Percentiles rank a stretch among this genome's conserved stretches.
Evolutionary conservation across 2,329 filamentous ascomycete genomes (phyloP).

Genomic region (Penicillium sp.): DNA sequence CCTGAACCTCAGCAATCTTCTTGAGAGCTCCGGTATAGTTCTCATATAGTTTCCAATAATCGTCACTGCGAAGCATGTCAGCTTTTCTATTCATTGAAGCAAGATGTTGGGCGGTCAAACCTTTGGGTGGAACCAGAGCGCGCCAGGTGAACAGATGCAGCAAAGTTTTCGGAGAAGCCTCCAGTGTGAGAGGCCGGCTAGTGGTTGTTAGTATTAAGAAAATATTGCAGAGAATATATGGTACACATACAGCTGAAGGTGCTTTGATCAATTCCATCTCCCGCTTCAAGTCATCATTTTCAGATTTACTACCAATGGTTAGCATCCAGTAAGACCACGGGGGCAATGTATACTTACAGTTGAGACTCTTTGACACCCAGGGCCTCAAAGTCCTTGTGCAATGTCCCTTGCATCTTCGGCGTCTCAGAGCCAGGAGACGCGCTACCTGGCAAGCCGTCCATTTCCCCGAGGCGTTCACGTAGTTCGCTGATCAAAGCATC

Average conservation of each 20-base stretch:
- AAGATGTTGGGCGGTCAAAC: slow-evolving; percentile 18
- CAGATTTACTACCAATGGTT: slow-evolving; percentile 36
- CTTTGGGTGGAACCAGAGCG: slow-evolving; percentile 38
- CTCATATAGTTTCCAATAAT: slow-evolving; percentile 44
- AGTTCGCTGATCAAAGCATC: slow-evolving; percentile 44
- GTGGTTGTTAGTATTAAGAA: slow-evolving; percentile 13
- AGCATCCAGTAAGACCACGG: slow-evolving; percentile 12
- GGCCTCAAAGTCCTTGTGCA: slow-evolving; percentile 45
- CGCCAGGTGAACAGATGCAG: slow-evolving; percentile 32
- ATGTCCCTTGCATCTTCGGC: slow-evolving; percentile 39
- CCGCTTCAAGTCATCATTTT: slow-evolving; percentile 41
- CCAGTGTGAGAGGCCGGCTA: slow-evolving; percentile 31
- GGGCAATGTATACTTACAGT: slow-evolving; percentile 29
- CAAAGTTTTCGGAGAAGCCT: slow-evolving; percentile 35
- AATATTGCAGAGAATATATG: neutral
- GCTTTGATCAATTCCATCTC: slow-evolving; percentile 36
- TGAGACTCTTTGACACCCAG: slow-evolving; percentile 41
- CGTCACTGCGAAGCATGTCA: slow-evolving; percentile 32
- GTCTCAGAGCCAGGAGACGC: slow-evolving; percentile 40
- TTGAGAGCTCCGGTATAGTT: slow-evolving; percentile 37
- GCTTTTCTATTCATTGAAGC: neutral
- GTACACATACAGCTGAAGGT: slow-evolving; percentile 19
- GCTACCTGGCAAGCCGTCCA: slow-evolving; percentile 42
- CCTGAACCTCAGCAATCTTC: slow-evolving; percentile 41
- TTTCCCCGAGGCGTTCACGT: slow-evolving; percentile 42